Evolutionary conservation across 75 land plant species (phyloP), one percentile per base, ranked within the genome.

Genomic region (Chamaecyparis obtusa): DNA sequence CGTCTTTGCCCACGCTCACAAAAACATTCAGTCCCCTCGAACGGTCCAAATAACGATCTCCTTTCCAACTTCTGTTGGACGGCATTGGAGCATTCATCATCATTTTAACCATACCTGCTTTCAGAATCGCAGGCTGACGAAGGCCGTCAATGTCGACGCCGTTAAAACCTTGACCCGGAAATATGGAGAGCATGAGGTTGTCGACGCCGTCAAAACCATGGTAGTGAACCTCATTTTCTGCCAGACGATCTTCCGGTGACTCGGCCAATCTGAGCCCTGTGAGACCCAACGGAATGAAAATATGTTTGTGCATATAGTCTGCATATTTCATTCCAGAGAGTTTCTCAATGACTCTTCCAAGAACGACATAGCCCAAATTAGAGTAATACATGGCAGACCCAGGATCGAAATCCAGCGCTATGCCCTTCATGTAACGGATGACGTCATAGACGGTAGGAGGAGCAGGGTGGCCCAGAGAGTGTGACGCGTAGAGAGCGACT

Each of bases 371-470:
- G 2, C 51, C 83, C 15, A 81, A 46, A 81, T 21, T 81, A 11
- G 44, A 37, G 30, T 81, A 81, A 5, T 46, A n/a, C 46, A 81
- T 43, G 44, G 49, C 83, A 14, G 83, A 81, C 27, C 49, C 46
- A 3, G 83, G 83, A 44, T 81, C 43, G 2, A 81, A 81, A 81
- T 81, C 83, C 51, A 81, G 11, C n/a, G 83, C 9, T 21, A 81
- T 13, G 10, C 83, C n/a, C 21, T 81, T 81, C 83, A 81, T 81
- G 83, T 43, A 81, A n/a, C 83, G 83, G 44, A 81, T 81, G 30
- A 13, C 49, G 3, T 81, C 83, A 6, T 44, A 9, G 13, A 46
- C 49, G 0, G 83, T 81, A 4, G 83, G 83, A 46, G 83, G 83
- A 5, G 48, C n/a, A 43, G 83, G 48, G 30, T 9, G 83, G 49